phyloP scores from a whole-genome alignment of 768 basidiomycete species.

The Suillus ampliporus region DNA sequence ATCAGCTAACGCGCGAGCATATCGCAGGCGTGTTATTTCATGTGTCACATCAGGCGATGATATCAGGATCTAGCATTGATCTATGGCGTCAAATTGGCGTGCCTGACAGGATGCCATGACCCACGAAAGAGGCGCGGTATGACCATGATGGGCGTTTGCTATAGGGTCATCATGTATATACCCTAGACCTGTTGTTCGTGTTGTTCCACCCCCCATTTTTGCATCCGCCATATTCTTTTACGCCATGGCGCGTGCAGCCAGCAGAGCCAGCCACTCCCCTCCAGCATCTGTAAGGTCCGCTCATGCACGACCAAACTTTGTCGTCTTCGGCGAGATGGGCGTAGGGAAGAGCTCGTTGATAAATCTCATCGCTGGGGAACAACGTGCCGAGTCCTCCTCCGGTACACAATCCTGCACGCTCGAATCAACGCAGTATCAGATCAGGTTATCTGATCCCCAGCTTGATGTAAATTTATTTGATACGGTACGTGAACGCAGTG shows the following conservation, averaged over 20 bases:
- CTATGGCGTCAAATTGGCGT: constrained; percentile 1
- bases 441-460: not conserved
- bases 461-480: not conserved
- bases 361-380: constrained; percentile 15
- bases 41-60: not conserved
- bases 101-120: not conserved
- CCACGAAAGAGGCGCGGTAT: not conserved
- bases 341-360: constrained; percentile 16
- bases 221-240: not conserved
- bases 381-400: constrained; percentile 5
- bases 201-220: not conserved
- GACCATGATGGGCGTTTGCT: not conserved
- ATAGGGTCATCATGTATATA: not conserved
- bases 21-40: not conserved
- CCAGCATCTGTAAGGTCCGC: not conserved
- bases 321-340: constrained; percentile 18
- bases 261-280: not conserved
- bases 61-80: not conserved
- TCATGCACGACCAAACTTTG: constrained; percentile 3
- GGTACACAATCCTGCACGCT: constrained; percentile 12
- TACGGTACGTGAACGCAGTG: not conserved
- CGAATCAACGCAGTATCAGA: not conserved
- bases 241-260: not conserved
- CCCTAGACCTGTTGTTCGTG: not conserved
- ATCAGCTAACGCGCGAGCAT: not conserved